Evolutionary conservation across 1,139 yeast species (phyloP).

Genomic region (Yamadazyma atmosphaerica): DNA sequence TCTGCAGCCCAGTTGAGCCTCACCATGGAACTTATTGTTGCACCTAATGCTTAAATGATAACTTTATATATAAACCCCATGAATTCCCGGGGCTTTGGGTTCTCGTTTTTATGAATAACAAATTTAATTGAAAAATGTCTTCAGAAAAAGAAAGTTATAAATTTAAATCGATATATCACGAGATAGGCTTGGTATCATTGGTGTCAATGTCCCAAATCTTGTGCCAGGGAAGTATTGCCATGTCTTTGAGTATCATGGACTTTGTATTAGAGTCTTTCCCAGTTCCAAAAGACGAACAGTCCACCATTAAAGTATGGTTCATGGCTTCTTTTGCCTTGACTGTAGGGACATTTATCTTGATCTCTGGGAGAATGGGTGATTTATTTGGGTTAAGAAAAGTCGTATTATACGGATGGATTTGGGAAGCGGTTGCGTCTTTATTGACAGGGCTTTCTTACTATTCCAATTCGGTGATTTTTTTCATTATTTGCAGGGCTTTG

Average conservation of each 20-base stretch:
- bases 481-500: constrained; percentile 51
- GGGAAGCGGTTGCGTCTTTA: constrained; percentile 46
- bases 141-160: constrained; percentile 8
- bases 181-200: constrained; percentile 27
- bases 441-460: constrained; percentile 51
- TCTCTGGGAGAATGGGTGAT: constrained; percentile 62
- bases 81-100: too few species aligned
- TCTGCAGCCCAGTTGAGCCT: not conserved
- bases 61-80: too few species aligned
- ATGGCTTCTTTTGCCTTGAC: constrained; percentile 59
- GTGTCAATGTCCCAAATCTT: constrained; percentile 43
- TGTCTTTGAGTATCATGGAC: constrained; percentile 43
- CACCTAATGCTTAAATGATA: too few species aligned
- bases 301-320: constrained; percentile 48
- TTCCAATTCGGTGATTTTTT: constrained; percentile 43
- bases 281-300: constrained; percentile 9
- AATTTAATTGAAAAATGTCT: too few species aligned
- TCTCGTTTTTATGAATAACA: too few species aligned
- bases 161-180: constrained; percentile 25
- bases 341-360: constrained; percentile 58
- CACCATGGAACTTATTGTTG: too few species aligned
- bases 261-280: constrained; percentile 31
- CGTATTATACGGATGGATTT: constrained; percentile 43
- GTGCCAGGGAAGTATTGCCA: constrained; percentile 39
- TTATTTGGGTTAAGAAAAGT: constrained; percentile 49